Conservation (phyloP, 2,329 filamentous ascomycete genomes). For the Phyllosticta citriasiana region DNA sequence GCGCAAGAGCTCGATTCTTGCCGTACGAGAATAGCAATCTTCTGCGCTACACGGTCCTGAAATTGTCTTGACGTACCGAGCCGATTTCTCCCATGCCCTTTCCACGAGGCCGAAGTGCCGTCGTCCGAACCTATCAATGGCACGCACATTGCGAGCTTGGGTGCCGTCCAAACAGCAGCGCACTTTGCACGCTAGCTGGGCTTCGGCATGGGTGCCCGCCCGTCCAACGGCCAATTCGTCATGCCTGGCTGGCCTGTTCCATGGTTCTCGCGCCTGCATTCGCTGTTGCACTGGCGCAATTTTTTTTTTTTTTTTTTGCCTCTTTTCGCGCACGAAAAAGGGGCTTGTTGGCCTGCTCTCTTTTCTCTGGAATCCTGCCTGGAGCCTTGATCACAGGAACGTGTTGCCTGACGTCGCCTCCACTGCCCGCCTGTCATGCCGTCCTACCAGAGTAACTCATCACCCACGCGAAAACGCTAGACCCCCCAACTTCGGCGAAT, state of each 20-base stretch:
- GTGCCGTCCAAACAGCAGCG: neutral
- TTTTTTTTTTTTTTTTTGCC: neutral
- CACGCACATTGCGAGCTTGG: neutral
- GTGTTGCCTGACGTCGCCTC: neutral
- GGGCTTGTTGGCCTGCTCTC: neutral
- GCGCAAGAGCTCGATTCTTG: slow-evolving; percentile 1
- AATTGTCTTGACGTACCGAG: neutral
- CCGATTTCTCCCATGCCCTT: neutral
- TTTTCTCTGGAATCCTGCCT: neutral
- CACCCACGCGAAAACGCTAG: neutral
- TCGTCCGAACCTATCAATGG: neutral
- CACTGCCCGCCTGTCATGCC: neutral
- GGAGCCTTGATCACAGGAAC: neutral
- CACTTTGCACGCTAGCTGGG: neutral
- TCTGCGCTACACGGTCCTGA: neutral
- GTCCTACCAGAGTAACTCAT: neutral
- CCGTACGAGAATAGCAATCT: neutral
- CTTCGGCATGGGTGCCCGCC: neutral
- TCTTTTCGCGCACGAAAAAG: neutral
- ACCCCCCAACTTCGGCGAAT: neutral
- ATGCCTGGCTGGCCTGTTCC: neutral
- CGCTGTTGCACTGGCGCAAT: neutral
- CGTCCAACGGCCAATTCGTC: neutral
- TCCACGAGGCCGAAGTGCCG: neutral
- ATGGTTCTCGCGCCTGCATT: neutral